Percentiles rank a stretch among this genome's conserved stretches.
phyloP scores from a whole-genome alignment of 805 yeast genomes.

The Scheffersomyces coipomensis region DNA sequence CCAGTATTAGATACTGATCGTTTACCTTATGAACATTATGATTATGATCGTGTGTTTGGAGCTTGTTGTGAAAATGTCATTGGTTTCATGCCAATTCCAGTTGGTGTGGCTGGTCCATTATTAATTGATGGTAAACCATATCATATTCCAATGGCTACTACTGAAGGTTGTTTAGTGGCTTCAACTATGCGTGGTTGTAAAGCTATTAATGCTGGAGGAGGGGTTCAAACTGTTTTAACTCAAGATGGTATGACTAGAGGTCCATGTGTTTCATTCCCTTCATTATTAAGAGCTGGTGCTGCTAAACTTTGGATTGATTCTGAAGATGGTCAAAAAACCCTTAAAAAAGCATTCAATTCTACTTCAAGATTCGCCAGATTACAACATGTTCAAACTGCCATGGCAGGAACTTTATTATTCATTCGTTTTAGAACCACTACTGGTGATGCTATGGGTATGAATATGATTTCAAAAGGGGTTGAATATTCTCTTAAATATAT shows the following conservation, averaged over 20 bases:
- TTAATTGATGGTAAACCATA: conserved; percentile 83
- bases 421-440: conserved; percentile 97
- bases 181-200: conserved; percentile 99
- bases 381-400: conserved; percentile 85
- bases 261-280: conserved; percentile 90
- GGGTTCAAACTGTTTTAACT: conserved; percentile 86
- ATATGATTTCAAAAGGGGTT: conserved; percentile 98
- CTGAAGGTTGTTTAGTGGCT: conserved; percentile 98
- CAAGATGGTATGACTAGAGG: conserved; percentile 99
- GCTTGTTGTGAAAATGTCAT: conserved; percentile 99
- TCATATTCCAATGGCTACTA: conserved; percentile 98
- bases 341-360: conserved; percentile 90
- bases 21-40: conserved; percentile 81
- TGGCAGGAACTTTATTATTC: conserved; percentile 87
- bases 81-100: conserved; percentile 94
- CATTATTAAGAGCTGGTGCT: conserved; percentile 84
- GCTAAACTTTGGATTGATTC: conserved; percentile 95
- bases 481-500: conserved; percentile 81
- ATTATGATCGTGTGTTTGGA: conserved; percentile 94
- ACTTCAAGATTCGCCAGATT: conserved; percentile 97
- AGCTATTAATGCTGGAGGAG: conserved; percentile 96
- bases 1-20: conserved; percentile 70
- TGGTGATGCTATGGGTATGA: conserved; percentile 99
- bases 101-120: conserved; percentile 97
- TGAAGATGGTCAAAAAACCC: conserved; percentile 80